Conservation (phyloP, 352 stramenopile species). For the Pythium aristosporum region DNA sequence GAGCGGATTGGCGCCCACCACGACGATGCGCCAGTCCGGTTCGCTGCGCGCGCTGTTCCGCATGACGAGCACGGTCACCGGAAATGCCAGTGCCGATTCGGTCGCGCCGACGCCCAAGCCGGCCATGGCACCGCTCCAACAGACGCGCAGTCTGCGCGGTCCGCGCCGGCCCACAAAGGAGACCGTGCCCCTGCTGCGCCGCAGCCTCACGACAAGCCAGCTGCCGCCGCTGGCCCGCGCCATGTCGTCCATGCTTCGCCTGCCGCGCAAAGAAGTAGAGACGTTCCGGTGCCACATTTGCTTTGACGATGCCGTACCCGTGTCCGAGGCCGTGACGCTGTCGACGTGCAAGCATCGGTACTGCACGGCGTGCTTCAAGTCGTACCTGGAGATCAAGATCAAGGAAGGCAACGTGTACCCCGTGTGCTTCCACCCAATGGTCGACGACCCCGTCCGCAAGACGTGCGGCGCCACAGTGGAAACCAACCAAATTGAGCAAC, state of each 20-base stretch:
- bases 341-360: slow-evolving; percentile 39
- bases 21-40: slow-evolving; percentile 11
- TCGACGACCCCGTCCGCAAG: slow-evolving; percentile 1
- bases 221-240: slow-evolving; percentile 10
- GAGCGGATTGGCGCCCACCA: slow-evolving; percentile 4
- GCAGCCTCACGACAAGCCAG: slow-evolving; percentile 16
- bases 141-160: slow-evolving; percentile 1
- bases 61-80: neutral
- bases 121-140: neutral
- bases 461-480: neutral
- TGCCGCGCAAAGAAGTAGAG: slow-evolving; percentile 26
- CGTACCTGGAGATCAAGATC: slow-evolving; percentile 70
- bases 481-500: neutral
- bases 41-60: slow-evolving; percentile 14
- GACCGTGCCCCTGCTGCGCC: slow-evolving; percentile 11
- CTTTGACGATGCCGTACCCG: slow-evolving; percentile 48
- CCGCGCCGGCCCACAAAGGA: neutral
- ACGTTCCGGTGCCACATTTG: slow-evolving; percentile 79
- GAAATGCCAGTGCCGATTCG: neutral
- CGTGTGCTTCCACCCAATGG: slow-evolving; percentile 47
- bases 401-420: slow-evolving; percentile 65
- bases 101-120: neutral
- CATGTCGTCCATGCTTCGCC: slow-evolving; percentile 14
- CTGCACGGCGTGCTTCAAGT: slow-evolving; percentile 53
- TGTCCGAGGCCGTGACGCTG: slow-evolving; percentile 40